phyloP scores from a whole-genome alignment of 257 asterid genomes.

The Ophiorrhiza pumila region DNA sequence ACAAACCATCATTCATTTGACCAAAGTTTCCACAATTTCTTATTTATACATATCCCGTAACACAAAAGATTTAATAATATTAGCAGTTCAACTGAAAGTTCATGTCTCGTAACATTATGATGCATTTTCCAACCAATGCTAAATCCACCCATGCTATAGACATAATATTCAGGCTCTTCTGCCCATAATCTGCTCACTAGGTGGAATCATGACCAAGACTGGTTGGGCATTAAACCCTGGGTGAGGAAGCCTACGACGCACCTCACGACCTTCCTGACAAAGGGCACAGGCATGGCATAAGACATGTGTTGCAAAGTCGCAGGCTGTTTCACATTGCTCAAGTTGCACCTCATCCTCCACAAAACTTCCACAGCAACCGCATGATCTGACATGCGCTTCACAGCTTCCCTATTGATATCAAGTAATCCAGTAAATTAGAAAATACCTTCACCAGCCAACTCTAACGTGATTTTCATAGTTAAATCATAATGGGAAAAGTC shows the following conservation, averaged over 20 bases:
- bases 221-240: slow-evolving; percentile 70
- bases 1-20: background rate
- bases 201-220: slow-evolving; percentile 69
- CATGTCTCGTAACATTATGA: background rate
- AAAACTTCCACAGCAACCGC: slow-evolving; percentile 64
- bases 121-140: background rate
- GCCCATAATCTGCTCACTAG: slow-evolving; percentile 78
- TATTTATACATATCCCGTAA: background rate
- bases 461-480: background rate
- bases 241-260: slow-evolving; percentile 93
- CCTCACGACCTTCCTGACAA: slow-evolving; percentile 95
- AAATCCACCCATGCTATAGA: background rate
- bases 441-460: background rate
- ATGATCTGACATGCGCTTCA: slow-evolving; percentile 58
- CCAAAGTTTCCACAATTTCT: background rate
- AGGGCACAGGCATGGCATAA: slow-evolving; percentile 89
- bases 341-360: slow-evolving; percentile 69
- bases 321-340: slow-evolving; percentile 76
- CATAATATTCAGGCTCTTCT: slow-evolving; percentile 29
- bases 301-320: slow-evolving; percentile 79
- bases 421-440: background rate
- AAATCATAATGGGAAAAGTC: background rate
- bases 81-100: background rate
- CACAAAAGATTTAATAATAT: background rate
- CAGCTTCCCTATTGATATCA: slow-evolving; percentile 69